Evolutionary conservation across 2,329 filamentous ascomycete genomes (phyloP).

Genomic region (Colletotrichum salicis): DNA sequence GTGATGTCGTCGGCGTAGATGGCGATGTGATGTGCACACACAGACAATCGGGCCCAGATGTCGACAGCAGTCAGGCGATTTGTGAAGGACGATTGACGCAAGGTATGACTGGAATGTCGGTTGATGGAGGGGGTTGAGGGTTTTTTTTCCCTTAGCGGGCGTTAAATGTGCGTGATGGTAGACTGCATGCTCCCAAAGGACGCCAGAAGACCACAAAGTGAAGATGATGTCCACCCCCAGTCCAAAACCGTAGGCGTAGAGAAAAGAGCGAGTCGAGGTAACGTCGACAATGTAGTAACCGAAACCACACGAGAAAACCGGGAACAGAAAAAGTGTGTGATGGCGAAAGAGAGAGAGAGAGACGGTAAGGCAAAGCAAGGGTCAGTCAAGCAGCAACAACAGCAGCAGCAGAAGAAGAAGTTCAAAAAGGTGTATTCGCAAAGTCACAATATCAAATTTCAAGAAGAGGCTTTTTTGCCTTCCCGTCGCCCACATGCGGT

Average conservation of each 20-base stretch:
- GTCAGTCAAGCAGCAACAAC: neutral
- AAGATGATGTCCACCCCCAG: neutral
- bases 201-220: neutral
- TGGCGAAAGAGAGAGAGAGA: neutral
- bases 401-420: neutral
- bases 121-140: neutral
- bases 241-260: neutral
- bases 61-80: conserved; percentile 17
- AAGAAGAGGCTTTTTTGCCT: conserved; percentile 11
- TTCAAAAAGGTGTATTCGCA: neutral
- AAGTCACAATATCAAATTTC: neutral
- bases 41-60: conserved; percentile 18
- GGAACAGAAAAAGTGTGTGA: conserved; percentile 1
- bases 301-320: conserved; percentile 17
- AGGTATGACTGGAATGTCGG: neutral
- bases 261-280: conserved; percentile 4
- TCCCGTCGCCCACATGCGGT: conserved; percentile 13
- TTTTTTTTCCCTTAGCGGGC: neutral
- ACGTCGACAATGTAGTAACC: conserved; percentile 13
- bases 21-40: conserved; percentile 11
- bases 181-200: conserved; percentile 1
- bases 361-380: neutral
- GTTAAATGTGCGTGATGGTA: conserved; percentile 5
- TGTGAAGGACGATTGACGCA: neutral
- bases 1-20: neutral